Percentiles rank a stretch among this genome's conserved stretches.
Evolutionary conservation across 306 rosid species (phyloP).

Genomic region (Datisca glomerata): DNA sequence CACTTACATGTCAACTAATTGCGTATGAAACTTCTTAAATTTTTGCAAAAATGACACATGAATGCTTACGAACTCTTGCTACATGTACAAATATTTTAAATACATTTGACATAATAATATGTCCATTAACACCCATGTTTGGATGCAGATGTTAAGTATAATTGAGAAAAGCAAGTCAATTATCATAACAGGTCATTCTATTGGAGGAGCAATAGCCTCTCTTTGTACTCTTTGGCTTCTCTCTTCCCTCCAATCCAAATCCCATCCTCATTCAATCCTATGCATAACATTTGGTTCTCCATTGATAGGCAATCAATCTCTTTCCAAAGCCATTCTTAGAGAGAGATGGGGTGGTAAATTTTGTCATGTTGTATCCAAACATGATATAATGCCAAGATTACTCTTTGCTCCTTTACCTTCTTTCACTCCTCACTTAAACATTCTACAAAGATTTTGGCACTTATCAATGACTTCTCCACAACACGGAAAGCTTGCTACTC

Average conservation of each 20-base stretch:
- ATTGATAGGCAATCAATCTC: conserved; percentile 53
- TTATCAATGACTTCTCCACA: conserved; percentile 38
- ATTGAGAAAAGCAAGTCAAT: conserved; percentile 38
- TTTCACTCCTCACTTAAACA: conserved; percentile 30
- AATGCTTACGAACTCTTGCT: not conserved
- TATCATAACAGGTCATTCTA: conserved; percentile 77
- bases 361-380: conserved; percentile 60
- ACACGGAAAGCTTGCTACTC: conserved; percentile 21
- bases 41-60: too few species aligned
- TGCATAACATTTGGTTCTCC: conserved; percentile 86
- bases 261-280: conserved; percentile 28
- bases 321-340: conserved; percentile 44
- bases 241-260: conserved; percentile 28
- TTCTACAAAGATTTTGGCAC: conserved; percentile 51
- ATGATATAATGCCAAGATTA: conserved; percentile 81
- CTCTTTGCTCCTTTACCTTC: conserved; percentile 48
- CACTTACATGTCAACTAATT: too few species aligned
- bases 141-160: conserved; percentile 36
- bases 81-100: too few species aligned
- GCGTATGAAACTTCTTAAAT: too few species aligned
- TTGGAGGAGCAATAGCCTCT: conserved; percentile 80
- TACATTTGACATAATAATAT: not conserved
- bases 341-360: conserved; percentile 77
- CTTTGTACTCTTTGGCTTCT: conserved; percentile 70
- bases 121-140: too few species aligned